Evolutionary conservation across 768 basidiomycete species (phyloP).

Genomic region (Leccinum arenicola): DNA sequence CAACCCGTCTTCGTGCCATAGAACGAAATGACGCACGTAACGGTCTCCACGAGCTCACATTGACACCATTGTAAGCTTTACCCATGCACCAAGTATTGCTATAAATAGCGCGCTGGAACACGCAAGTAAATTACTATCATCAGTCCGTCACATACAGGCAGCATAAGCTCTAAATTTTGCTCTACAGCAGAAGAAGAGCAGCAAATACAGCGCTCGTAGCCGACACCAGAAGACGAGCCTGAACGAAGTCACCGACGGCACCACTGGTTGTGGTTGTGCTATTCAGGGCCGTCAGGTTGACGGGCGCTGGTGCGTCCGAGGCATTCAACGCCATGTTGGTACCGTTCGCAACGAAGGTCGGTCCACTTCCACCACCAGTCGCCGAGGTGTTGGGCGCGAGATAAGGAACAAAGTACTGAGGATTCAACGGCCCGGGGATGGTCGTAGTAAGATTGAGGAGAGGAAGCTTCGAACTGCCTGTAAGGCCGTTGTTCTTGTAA

Average conservation of each 20-base stretch:
- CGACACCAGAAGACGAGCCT: constrained; percentile 3
- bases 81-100: neutral
- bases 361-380: constrained; percentile 38
- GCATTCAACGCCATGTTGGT: constrained; percentile 34
- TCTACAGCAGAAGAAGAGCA: constrained; percentile 16
- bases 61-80: neutral
- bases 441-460: constrained; percentile 37
- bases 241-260: constrained; percentile 2
- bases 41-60: neutral
- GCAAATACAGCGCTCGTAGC: constrained; percentile 10
- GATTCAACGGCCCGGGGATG: constrained; percentile 43
- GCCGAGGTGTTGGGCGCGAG: constrained; percentile 36
- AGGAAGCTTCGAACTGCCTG: constrained; percentile 27
- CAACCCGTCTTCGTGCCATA: neutral
- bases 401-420: constrained; percentile 38
- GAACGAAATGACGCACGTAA: neutral
- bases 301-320: constrained; percentile 32
- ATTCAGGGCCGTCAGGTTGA: constrained; percentile 34
- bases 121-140: constrained; percentile 7
- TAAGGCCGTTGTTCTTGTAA: constrained; percentile 41
- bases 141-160: constrained; percentile 1
- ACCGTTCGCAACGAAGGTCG: constrained; percentile 34
- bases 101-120: neutral
- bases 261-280: constrained; percentile 1
- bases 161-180: neutral